Conservation (phyloP, 129 eudicot genomes). For the Chrysanthemum seticuspe region DNA sequence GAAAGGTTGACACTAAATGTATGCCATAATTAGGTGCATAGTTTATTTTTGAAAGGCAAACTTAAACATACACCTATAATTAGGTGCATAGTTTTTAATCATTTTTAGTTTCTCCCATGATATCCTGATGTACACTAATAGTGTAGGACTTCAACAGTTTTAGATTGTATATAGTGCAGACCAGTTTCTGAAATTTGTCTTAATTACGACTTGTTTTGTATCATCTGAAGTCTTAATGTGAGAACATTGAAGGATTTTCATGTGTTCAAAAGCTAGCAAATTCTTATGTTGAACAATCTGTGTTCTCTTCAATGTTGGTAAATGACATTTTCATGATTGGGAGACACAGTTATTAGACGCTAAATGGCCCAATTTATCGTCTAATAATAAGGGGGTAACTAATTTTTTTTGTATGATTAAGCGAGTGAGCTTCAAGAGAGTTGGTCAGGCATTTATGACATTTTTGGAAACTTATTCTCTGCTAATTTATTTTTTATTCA, state of each 20-base stretch:
- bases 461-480: neutral
- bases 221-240: neutral
- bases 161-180: too few species aligned
- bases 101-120: too few species aligned
- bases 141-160: too few species aligned
- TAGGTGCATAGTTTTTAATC: too few species aligned
- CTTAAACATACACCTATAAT: too few species aligned
- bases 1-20: too few species aligned
- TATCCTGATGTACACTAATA: too few species aligned
- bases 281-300: too few species aligned
- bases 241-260: neutral
- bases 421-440: neutral
- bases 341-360: neutral
- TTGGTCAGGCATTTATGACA: neutral
- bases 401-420: neutral
- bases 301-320: neutral
- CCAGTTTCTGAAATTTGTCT: too few species aligned
- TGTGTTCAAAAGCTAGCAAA: neutral
- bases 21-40: too few species aligned
- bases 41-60: too few species aligned
- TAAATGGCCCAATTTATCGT: too few species aligned
- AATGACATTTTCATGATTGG: constrained; percentile 1
- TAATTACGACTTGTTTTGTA: neutral
- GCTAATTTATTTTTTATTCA: neutral
- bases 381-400: neutral